Evolutionary conservation across 2,329 filamentous ascomycete species (phyloP).

Genomic region (Colletotrichum neosansevieriae): DNA sequence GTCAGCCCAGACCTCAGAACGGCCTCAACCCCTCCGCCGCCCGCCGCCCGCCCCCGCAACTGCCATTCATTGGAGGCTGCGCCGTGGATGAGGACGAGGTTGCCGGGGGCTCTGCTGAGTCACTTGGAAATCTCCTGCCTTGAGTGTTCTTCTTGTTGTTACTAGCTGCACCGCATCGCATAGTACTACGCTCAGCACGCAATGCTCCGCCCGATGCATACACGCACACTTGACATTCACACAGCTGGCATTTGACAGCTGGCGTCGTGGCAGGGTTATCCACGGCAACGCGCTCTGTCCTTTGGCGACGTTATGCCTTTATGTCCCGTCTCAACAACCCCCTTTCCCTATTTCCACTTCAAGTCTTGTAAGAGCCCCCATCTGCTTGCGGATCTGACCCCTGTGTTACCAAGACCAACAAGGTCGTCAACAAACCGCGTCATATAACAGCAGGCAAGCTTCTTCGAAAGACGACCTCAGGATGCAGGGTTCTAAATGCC

Average conservation of each 20-base stretch:
- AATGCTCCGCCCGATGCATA: constrained; percentile 16
- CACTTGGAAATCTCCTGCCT: background rate
- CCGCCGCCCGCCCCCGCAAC: background rate
- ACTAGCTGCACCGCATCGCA: background rate
- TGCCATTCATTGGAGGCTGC: constrained; percentile 1
- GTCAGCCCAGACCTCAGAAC: constrained; percentile 19
- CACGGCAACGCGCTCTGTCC: background rate
- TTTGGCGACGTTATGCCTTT: background rate
- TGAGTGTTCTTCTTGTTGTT: background rate
- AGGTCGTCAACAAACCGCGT: background rate
- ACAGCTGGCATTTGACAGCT: constrained; percentile 14
- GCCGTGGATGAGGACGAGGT: background rate
- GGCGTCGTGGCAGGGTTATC: background rate
- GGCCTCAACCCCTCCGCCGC: constrained; percentile 7
- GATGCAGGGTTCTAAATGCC: background rate
- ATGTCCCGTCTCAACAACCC: constrained; percentile 1
- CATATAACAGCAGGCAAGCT: too few species aligned
- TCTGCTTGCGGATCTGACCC: constrained; percentile 3
- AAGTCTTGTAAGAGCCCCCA: background rate
- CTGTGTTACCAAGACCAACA: constrained; percentile 4
- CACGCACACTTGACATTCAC: background rate
- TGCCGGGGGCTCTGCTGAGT: background rate
- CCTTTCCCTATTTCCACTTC: background rate
- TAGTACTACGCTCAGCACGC: constrained; percentile 3
- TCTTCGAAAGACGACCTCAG: background rate